A percentile compares a stretch with the other conserved stretches of the same genome.
Conservation (phyloP, 108 stramenopile species). For the Pseudonitzschia multiseries region DNA sequence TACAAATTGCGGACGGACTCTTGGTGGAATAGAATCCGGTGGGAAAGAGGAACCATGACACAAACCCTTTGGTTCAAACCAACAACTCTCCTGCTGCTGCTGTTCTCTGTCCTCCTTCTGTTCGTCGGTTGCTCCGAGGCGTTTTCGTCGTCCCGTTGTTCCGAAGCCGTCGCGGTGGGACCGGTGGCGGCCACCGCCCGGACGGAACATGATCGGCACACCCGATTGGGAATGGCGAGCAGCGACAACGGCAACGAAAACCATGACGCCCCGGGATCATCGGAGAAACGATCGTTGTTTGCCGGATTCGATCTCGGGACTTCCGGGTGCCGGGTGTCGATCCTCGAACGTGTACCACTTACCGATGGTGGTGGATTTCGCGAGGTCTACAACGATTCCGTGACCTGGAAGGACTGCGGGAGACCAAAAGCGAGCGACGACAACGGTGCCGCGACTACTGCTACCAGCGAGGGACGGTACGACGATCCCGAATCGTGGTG, state of each 20-base stretch:
- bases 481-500: constrained; percentile 75
- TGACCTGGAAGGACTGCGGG: constrained; percentile 48
- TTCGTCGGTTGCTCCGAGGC: background rate
- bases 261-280: background rate
- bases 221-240: background rate
- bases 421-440: background rate
- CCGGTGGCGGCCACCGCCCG: too few relatives aligned
- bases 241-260: background rate
- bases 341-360: constrained; percentile 56
- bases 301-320: constrained; percentile 71
- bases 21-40: background rate
- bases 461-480: constrained; percentile 21
- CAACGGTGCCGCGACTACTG: background rate
- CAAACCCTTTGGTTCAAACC: background rate
- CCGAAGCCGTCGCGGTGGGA: background rate
- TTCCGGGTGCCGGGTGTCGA: constrained; percentile 73
- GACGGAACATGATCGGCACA: background rate
- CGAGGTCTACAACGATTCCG: constrained; percentile 62
- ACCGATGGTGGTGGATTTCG: constrained; percentile 25
- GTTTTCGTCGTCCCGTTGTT: background rate
- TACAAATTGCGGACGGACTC: too few relatives aligned
- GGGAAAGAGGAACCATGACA: background rate
- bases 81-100: background rate
- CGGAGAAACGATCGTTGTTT: background rate
- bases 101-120: background rate